phyloP scores from a whole-genome alignment of 2,329 filamentous ascomycete species.

The Alternaria viburni region DNA sequence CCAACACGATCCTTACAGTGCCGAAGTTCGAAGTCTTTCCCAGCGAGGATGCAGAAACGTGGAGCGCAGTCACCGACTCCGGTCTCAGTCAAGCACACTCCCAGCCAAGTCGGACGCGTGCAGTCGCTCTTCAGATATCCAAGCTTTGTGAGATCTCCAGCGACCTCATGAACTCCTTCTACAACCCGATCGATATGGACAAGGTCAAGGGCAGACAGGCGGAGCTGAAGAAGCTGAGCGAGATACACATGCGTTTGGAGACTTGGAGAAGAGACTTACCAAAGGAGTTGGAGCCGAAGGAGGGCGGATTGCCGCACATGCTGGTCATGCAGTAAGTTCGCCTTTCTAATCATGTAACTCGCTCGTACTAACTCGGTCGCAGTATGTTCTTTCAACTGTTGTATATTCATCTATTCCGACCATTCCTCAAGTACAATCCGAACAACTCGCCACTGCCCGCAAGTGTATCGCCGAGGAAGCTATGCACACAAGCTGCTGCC shows the following conservation, averaged over 20 bases:
- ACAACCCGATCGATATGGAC: constrained; percentile 74
- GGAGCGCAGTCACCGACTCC: constrained; percentile 87
- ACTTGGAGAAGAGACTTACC: constrained; percentile 87
- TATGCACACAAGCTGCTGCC: constrained; percentile 88
- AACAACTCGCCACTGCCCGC: constrained; percentile 80
- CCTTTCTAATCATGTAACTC: too few species aligned
- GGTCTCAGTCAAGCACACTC: constrained; percentile 75
- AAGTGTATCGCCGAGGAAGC: constrained; percentile 87
- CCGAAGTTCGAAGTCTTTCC: constrained; percentile 92
- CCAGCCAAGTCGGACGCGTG: constrained; percentile 83
- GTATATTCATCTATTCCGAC: constrained; percentile 93
- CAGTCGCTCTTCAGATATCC: constrained; percentile 74
- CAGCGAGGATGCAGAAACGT: constrained; percentile 81
- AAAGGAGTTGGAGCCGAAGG: constrained; percentile 84
- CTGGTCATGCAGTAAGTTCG: constrained; percentile 77
- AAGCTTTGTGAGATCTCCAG: constrained; percentile 92
- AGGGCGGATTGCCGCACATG: constrained; percentile 86
- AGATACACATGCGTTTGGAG: constrained; percentile 87
- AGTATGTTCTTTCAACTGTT: constrained; percentile 98
- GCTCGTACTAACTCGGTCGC: constrained; percentile 26
- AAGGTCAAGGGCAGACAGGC: constrained; percentile 73
- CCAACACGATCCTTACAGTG: constrained; percentile 78
- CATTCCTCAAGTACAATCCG: constrained; percentile 89
- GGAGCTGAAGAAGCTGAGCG: constrained; percentile 90
- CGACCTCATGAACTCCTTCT: constrained; percentile 87